Percentiles rank a stretch among this genome's conserved stretches.
phyloP scores from a whole-genome alignment of 495 filamentous ascomycete species.

The Jackrogersella minutella region DNA sequence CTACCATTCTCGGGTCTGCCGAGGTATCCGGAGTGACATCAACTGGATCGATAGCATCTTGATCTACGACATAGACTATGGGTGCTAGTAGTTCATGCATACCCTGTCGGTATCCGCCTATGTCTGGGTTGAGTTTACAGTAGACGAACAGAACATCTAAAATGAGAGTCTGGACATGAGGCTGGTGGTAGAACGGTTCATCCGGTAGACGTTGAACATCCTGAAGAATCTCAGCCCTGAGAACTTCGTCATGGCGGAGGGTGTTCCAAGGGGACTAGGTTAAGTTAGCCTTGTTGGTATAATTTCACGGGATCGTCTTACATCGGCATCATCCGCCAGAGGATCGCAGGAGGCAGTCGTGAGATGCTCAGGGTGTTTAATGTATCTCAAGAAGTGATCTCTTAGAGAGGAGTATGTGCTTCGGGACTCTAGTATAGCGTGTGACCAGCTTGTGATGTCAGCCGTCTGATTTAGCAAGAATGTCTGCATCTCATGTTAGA shows the following conservation, averaged over 20 bases:
- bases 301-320: slow-evolving; percentile 51
- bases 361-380: slow-evolving; percentile 82
- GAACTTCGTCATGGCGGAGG: slow-evolving; percentile 80
- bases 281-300: slow-evolving; percentile 15
- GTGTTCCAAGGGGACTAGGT: slow-evolving; percentile 87
- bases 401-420: slow-evolving; percentile 75
- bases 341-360: slow-evolving; percentile 77
- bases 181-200: slow-evolving; percentile 85
- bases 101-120: slow-evolving; percentile 89
- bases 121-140: slow-evolving; percentile 87
- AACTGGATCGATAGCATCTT: slow-evolving; percentile 71
- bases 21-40: slow-evolving; percentile 33
- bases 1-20: slow-evolving; percentile 60
- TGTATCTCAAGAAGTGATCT: slow-evolving; percentile 77
- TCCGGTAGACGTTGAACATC: slow-evolving; percentile 96
- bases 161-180: slow-evolving; percentile 79
- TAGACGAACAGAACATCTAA: slow-evolving; percentile 92
- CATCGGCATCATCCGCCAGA: slow-evolving; percentile 83
- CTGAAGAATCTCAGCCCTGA: slow-evolving; percentile 90
- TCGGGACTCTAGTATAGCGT: slow-evolving; percentile 71
- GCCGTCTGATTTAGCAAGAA: slow-evolving; percentile 82
- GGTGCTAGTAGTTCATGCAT: slow-evolving; percentile 97
- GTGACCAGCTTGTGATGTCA: slow-evolving; percentile 72
- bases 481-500: slow-evolving; percentile 55
- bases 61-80: slow-evolving; percentile 84